Evolutionary conservation across 176 grass and related monocot species (phyloP).

Genomic region (Neostapfia colusana): DNA sequence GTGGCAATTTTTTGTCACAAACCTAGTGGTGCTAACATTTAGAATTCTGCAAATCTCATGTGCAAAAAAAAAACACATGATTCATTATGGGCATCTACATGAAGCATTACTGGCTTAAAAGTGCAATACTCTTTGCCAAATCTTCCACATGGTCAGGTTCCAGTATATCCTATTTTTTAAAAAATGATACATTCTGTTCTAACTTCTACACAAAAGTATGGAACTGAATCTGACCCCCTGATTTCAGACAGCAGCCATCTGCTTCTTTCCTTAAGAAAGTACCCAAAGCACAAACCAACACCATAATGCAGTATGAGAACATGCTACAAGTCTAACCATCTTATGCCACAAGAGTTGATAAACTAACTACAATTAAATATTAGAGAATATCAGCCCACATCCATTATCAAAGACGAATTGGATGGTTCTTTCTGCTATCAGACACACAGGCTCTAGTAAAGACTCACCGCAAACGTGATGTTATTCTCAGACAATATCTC

Average conservation of each 20-base stretch:
- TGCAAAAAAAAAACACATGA: neutral
- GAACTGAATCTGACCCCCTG: neutral
- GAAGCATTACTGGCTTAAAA: neutral
- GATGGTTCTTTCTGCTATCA: no score
- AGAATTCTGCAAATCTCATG: neutral
- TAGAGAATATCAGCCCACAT: neutral
- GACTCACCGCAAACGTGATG: no score
- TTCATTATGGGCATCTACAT: neutral
- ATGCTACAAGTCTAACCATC: constrained; percentile 13
- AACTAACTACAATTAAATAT: neutral
- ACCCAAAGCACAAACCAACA: constrained; percentile 5
- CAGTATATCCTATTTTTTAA: neutral
- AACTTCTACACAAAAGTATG: neutral
- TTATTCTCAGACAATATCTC: no score
- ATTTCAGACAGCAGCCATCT: neutral
- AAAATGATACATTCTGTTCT: neutral
- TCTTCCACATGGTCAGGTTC: neutral
- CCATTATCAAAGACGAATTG: no score
- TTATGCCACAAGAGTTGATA: neutral
- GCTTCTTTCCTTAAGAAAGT: neutral
- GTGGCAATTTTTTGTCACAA: no score
- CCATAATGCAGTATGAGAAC: neutral
- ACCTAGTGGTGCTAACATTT: neutral
- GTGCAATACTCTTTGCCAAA: neutral
- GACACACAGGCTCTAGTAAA: no score